A percentile compares a stretch with the other conserved stretches of the same genome.
Conservation (phyloP, 805 yeast species). For the Wickerhamiella dianesei region DNA sequence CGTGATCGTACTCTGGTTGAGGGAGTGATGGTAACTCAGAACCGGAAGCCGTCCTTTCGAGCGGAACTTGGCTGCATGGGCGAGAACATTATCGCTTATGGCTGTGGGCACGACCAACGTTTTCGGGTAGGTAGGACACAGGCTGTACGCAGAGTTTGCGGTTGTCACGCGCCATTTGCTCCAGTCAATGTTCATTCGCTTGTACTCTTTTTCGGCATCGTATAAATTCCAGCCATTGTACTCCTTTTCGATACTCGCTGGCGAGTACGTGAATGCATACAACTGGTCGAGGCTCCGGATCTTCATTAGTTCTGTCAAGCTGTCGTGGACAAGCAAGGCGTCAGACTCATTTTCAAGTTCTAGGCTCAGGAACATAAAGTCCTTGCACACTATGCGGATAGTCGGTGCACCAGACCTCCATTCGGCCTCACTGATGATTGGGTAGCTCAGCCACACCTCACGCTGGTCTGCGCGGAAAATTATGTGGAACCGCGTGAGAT, state of each 20-base stretch:
- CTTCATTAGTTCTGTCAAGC: conserved; percentile 53
- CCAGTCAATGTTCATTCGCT: conserved; percentile 39
- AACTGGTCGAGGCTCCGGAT: conserved; percentile 39
- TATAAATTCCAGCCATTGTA: conserved; percentile 65
- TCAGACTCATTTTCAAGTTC: conserved; percentile 48
- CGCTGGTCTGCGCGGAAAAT: conserved; percentile 37
- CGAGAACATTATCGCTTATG: conserved; percentile 68
- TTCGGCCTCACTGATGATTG: conserved; percentile 45
- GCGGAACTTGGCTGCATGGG: conserved; percentile 73
- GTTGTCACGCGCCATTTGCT: conserved; percentile 58
- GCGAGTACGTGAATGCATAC: conserved; percentile 72
- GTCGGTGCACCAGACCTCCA: conserved; percentile 14
- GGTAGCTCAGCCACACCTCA: conserved; percentile 89
- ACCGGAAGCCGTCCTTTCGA: conserved; percentile 79
- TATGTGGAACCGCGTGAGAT: conserved; percentile 62
- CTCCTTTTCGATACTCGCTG: conserved; percentile 53
- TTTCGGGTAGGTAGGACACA: conserved; percentile 67
- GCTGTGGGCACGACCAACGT: conserved; percentile 54
- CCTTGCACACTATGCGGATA: conserved; percentile 65
- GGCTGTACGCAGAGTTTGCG: conserved; percentile 41
- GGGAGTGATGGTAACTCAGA: conserved; percentile 57
- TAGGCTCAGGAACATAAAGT: conserved; percentile 67
- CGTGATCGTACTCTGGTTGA: conserved; percentile 56
- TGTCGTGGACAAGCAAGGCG: conserved; percentile 60
- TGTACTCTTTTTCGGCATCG: conserved; percentile 48